Evolutionary conservation across 371 early-diverging fungal genomes (phyloP).

Genomic region (Lichtheimia ramosa): DNA sequence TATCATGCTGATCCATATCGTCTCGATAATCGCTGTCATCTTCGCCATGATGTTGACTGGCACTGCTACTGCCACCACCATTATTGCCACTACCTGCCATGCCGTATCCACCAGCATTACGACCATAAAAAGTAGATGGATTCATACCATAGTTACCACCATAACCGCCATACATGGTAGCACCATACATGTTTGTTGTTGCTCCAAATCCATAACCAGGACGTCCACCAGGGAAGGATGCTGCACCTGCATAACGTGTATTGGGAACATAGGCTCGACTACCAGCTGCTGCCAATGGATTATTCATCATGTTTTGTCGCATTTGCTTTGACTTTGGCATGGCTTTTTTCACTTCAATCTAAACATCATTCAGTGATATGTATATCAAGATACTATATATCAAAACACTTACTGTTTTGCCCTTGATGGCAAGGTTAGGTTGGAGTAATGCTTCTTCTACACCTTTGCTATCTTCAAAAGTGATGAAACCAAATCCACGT

Average conservation of each 20-base stretch:
- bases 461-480: slow-evolving; percentile 67
- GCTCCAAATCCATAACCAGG: no score
- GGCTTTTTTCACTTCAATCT: slow-evolving; percentile 71
- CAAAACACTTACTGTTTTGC: slow-evolving; percentile 48
- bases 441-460: slow-evolving; percentile 61
- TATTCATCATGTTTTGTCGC: slow-evolving; percentile 30
- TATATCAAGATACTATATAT: background rate
- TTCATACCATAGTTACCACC: no score
- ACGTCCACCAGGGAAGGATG: slow-evolving; percentile 19
- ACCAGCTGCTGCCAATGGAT: slow-evolving; percentile 30
- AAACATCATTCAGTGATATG: background rate
- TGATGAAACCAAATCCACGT: slow-evolving; percentile 83
- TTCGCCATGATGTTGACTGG: background rate
- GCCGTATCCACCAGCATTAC: background rate
- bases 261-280: slow-evolving; percentile 38
- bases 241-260: slow-evolving; percentile 47
- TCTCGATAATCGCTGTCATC: background rate
- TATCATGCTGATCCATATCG: slow-evolving; percentile 3
- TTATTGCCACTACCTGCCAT: slow-evolving; percentile 25
- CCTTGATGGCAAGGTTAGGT: slow-evolving; percentile 52
- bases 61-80: slow-evolving; percentile 20
- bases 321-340: slow-evolving; percentile 58
- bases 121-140: slow-evolving; percentile 2
- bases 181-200: no score
- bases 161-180: no score